Base-by-base conservation (phyloP, 495 filamentous ascomycete genomes). In the Neurospora sp. region DNA sequence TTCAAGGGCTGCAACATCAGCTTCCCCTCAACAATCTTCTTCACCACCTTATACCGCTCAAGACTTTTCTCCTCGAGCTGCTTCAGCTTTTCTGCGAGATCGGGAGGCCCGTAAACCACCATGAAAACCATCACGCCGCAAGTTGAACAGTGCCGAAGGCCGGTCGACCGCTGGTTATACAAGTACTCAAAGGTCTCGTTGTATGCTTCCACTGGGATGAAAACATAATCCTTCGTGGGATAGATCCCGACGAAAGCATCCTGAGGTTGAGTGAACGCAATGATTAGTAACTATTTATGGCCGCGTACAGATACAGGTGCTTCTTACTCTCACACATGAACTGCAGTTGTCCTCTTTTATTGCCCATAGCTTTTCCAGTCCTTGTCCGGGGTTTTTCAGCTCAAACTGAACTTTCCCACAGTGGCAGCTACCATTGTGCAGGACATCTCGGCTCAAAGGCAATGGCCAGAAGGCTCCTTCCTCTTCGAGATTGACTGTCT, bases 291-390 rank as follows among this genome's bases (percentile, higher is more conserved):
- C 31, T 14, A 12, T 68, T 31, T 10, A 70, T 38, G 41, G 38
- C 39, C 18, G 40, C 5, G 39, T 37, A 47, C 14, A 40, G 37
- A 65, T 1, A 27, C 5, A 59, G 7, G 6, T 14, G 39, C 39
- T 31, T 44, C 71, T 2, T 70, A 78, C 76, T 14, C 76, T 73
- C 10, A 72, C 71, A 31, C 76, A 78, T 3, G 70, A 73, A 47
- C 76, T 78, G 65, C 76, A 78, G 44, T 76, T 78, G 40, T 78
- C 76, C 45, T 76, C 74, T 44, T 73, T 73, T 4, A 74, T 18
- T 37, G 73, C 68, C 8, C 70, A 65, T 31, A 7, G 4, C 9
- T 7, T 22, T 27, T 59, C 10, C 47, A 40, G 12, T 69, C 68
- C 7, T 65, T 9, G 16, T 74, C 16, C 35, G 38, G 4, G n/a